Percentiles rank a stretch among this genome's conserved stretches.
These are phyloP conservation scores for Fusarium drepaniforme DNA, from an alignment of 2,329 filamentous ascomycete species.

Conservation along the genomic window DNA sequence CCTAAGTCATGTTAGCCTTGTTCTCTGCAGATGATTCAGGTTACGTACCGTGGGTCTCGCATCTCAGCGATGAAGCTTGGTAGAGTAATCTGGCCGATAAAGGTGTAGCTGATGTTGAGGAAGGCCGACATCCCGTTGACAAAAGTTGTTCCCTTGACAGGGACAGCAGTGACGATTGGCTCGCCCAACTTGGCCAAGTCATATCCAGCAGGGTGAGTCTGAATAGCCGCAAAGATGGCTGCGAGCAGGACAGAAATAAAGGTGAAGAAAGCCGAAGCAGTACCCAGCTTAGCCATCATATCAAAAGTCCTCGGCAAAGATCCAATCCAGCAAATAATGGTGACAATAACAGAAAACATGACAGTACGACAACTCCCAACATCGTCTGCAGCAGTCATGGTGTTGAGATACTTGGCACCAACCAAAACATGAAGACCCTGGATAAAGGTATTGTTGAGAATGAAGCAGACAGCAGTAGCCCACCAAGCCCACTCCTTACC, in stretches of 20 bases:
- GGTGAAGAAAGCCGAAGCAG: slow-evolving; percentile 85
- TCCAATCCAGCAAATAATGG: slow-evolving; percentile 80
- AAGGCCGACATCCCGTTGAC: slow-evolving; percentile 88
- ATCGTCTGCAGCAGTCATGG: slow-evolving; percentile 78
- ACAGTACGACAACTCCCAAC: slow-evolving; percentile 79
- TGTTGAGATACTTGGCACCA: slow-evolving; percentile 90
- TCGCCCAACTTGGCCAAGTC: slow-evolving; percentile 66
- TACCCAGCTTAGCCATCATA: slow-evolving; percentile 83
- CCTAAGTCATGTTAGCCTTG: slow-evolving; percentile 53
- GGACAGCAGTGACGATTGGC: slow-evolving; percentile 76
- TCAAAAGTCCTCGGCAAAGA: slow-evolving; percentile 90
- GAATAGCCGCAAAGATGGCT: slow-evolving; percentile 83
- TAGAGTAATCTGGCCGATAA: slow-evolving; percentile 94
- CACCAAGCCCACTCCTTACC: slow-evolving; percentile 80
- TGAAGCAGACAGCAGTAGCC: slow-evolving; percentile 84
- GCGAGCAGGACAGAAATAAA: slow-evolving; percentile 90
- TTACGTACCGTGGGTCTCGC: slow-evolving; percentile 68
- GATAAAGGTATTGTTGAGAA: slow-evolving; percentile 95
- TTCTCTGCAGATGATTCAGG: background rate
- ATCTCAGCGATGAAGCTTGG: slow-evolving; percentile 97
- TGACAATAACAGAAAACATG: slow-evolving; percentile 79
- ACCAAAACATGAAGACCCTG: slow-evolving; percentile 86
- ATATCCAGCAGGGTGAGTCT: slow-evolving; percentile 79
- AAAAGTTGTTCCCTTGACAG: slow-evolving; percentile 79
- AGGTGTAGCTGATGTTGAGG: slow-evolving; percentile 95